These are phyloP conservation scores for Fusarium denticulatum DNA, from an alignment of 2,329 filamentous ascomycete genomes.

Conservation along the genomic window DNA sequence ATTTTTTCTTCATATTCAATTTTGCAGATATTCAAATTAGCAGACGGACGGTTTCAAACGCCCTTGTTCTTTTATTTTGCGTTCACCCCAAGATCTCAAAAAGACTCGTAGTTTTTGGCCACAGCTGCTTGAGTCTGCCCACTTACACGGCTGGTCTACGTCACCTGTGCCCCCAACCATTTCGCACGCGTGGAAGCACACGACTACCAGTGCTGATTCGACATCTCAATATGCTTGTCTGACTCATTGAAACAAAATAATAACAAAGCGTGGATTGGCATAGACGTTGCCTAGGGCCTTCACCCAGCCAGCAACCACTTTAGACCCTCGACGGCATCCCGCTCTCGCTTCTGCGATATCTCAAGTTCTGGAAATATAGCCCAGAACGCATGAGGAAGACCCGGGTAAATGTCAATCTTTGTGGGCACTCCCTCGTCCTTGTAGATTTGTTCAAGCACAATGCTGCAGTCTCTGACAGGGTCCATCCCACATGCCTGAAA, in stretches of 20 bases:
- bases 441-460: constrained; percentile 46
- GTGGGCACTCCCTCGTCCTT: constrained; percentile 43
- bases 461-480: constrained; percentile 42
- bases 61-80: not conserved
- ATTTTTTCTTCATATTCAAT: not conserved
- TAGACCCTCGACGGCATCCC: constrained; percentile 36
- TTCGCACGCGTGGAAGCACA: not conserved
- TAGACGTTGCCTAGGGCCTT: not conserved
- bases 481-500: constrained; percentile 48
- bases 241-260: not conserved
- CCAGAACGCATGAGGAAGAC: constrained; percentile 47
- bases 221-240: not conserved
- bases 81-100: not conserved
- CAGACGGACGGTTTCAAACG: no score
- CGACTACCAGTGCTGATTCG: not conserved
- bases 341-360: constrained; percentile 34
- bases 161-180: constrained; percentile 16
- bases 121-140: not conserved
- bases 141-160: constrained; percentile 33
- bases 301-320: constrained; percentile 34
- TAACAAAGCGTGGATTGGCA: not conserved
- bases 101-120: not conserved
- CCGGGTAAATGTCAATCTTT: constrained; percentile 44
- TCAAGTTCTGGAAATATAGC: constrained; percentile 36
- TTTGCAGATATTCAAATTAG: not conserved